These are phyloP conservation scores for Lobosporangium transversale DNA, from an alignment of 192 early-diverging fungal genomes.

Conservation along the genomic window DNA sequence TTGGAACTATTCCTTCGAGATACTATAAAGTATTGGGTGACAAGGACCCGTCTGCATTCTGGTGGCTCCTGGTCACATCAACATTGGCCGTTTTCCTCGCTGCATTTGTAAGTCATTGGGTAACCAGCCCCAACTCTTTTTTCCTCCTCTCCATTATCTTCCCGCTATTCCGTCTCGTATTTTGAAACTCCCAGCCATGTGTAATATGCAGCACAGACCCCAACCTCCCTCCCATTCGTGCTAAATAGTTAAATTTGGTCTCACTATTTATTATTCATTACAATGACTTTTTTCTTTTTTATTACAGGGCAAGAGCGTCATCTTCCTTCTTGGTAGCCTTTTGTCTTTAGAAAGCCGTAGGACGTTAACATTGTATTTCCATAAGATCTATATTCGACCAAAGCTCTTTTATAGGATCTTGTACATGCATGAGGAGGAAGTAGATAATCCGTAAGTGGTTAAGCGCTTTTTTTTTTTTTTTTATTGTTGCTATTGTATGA, in stretches of 20 bases:
- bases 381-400: conserved; percentile 68
- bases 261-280: too few species aligned
- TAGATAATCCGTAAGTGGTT: conserved; percentile 77
- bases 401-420: conserved; percentile 69
- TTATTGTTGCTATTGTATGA: neutral
- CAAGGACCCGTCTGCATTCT: conserved; percentile 71
- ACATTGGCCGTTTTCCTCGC: conserved; percentile 65
- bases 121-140: too few species aligned
- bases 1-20: conserved; percentile 74
- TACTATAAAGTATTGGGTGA: conserved; percentile 80
- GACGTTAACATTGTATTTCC: conserved; percentile 70
- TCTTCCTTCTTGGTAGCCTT: conserved; percentile 69
- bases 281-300: too few species aligned
- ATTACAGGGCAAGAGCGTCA: conserved; percentile 67
- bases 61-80: conserved; percentile 61
- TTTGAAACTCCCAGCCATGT: too few species aligned
- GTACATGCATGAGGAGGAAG: conserved; percentile 55
- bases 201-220: too few species aligned
- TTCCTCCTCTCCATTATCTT: too few species aligned
- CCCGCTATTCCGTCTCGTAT: neutral
- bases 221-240: too few species aligned
- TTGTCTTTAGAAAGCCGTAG: conserved; percentile 71
- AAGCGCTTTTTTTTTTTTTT: too few species aligned
- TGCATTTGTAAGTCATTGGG: conserved; percentile 62
- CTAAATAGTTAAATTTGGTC: too few species aligned